phyloP scores from a whole-genome alignment of 2,329 filamentous ascomycete species.

The Elsinoe necatrix region DNA sequence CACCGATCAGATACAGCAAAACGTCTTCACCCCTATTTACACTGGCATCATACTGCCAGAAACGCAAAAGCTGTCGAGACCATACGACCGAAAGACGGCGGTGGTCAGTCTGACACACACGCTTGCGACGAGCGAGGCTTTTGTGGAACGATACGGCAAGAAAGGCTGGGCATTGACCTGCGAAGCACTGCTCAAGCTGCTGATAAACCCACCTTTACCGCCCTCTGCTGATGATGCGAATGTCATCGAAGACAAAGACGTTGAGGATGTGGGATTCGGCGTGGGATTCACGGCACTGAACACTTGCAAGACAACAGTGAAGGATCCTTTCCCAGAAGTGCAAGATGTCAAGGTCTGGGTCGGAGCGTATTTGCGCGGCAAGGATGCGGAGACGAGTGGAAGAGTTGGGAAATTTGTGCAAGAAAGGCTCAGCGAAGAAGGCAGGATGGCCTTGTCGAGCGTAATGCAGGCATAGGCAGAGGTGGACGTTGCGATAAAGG shows the following conservation, averaged over 20 bases:
- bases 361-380: constrained; percentile 65
- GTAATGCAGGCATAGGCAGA: constrained; percentile 27
- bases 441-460: constrained; percentile 33
- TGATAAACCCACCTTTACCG: constrained; percentile 76
- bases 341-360: constrained; percentile 76
- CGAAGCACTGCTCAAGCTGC: constrained; percentile 76
- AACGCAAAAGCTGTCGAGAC: constrained; percentile 78
- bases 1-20: constrained; percentile 71
- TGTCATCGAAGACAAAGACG: constrained; percentile 74
- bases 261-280: constrained; percentile 91
- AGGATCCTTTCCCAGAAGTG: constrained; percentile 81
- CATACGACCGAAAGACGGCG: constrained; percentile 84
- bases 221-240: constrained; percentile 59
- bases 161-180: constrained; percentile 91
- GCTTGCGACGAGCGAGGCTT: constrained; percentile 74
- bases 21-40: constrained; percentile 78
- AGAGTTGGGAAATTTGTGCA: constrained; percentile 62
- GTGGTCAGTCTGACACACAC: constrained; percentile 92
- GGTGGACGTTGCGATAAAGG: neutral
- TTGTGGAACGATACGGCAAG: constrained; percentile 59
- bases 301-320: constrained; percentile 67
- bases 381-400: constrained; percentile 65
- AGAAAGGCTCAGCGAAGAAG: constrained; percentile 51
- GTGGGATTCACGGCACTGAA: constrained; percentile 90
- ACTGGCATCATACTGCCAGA: constrained; percentile 77